Conservation (phyloP, 129 eudicot species). For the Lactuca saligna region DNA sequence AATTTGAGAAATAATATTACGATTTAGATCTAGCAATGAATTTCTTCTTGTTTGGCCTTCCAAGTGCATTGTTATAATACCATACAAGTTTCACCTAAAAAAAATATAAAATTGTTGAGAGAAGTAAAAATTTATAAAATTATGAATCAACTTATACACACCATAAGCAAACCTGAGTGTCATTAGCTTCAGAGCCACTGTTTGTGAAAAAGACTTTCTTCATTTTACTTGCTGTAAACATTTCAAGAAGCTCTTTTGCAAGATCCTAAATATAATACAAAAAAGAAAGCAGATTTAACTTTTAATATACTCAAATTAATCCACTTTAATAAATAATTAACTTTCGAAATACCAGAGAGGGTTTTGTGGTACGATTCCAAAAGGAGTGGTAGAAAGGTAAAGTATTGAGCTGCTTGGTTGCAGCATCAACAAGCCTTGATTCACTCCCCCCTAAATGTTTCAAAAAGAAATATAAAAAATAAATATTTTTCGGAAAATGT, state of each 20-base stretch:
- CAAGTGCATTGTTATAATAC: constrained; percentile 96
- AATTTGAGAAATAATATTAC: constrained; percentile 37
- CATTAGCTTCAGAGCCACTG: constrained; percentile 96
- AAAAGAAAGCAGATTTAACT: background rate
- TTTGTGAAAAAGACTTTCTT: constrained; percentile 82
- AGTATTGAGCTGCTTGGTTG: constrained; percentile 69
- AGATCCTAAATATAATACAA: constrained; percentile 54
- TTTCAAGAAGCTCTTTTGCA: constrained; percentile 69
- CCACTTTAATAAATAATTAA: background rate
- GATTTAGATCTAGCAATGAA: constrained; percentile 84
- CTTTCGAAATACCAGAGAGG: constrained; percentile 56
- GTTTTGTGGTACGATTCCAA: constrained; percentile 92
- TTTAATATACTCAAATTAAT: background rate
- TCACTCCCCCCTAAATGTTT: constrained; percentile 78
- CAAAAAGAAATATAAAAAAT: background rate
- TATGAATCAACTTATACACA: constrained; percentile 3
- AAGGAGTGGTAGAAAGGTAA: constrained; percentile 94
- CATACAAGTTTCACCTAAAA: constrained; percentile 92
- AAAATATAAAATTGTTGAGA: constrained; percentile 21
- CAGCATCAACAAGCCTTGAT: constrained; percentile 83
- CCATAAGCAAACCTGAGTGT: constrained; percentile 62
- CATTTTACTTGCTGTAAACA: constrained; percentile 81
- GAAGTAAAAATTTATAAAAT: background rate
- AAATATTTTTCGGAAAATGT: background rate
- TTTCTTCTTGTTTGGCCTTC: constrained; percentile 89